Base-by-base conservation (phyloP, 495 filamentous ascomycete genomes). In the Xylaria sp. region DNA sequence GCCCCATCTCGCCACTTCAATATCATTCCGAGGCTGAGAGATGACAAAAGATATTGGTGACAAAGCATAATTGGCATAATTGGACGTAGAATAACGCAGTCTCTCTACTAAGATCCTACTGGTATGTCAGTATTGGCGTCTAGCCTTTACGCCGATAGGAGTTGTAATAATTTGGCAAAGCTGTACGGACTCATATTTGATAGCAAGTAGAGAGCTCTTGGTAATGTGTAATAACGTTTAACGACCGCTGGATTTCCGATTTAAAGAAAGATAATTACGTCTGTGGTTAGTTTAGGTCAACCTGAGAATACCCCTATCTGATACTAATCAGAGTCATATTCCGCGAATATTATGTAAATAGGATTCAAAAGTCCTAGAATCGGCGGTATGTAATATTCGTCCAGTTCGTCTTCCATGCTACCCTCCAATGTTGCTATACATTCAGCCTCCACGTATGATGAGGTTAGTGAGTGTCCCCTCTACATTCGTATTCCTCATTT, bases 351-450 rank as follows among this genome's bases (percentile, higher is more conserved):
- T 21, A 15, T 35, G 17, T 37, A 15, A 58, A n/a, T 58, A 58
- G 29, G 33, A 53, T 53, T 58, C 55, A 33, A 33, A n/a, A 61
- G 12, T 43, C 59, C 37, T 41, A 41, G 11, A 62, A 43, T 43
- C n/a, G 35, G 59, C 26, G 59, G 35, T 26, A 26, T 62, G n/a
- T 37, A 44, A 24, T 41, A 29, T 43, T 26, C 33, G 24, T 43
- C 43, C 59, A 43, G 21, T 37, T 44, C 59, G 9, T 62, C 37
- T 15, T 26, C 15, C 33, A 41, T 62, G 12, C 37, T 17, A 62
- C 59, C 29, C 14, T 40, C 59, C 35, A 62, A 26, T 21, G 1
- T 43, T 40, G 59, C 21, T 26, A 24, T 37, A 17, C 29, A 55
- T 7, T 1, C 5, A 55, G 26, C 52, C 37, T 24, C n/a, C 21